Evolutionary conservation across 73 alveolate species (phyloP), one percentile per base, ranked within the genome.

Genomic region (Paramecium octaurelia): DNA sequence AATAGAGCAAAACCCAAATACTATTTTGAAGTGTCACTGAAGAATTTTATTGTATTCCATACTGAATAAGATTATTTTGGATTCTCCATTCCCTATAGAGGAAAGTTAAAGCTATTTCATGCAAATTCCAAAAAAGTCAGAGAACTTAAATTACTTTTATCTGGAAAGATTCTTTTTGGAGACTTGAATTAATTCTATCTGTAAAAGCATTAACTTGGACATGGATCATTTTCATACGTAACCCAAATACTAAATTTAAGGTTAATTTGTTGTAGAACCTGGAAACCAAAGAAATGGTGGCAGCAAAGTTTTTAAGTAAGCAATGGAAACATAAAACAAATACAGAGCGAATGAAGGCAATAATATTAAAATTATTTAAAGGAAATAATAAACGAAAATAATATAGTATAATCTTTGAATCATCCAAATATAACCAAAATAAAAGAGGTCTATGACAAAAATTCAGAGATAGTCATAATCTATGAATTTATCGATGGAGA

Each of bases 371-470:
- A 40, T 40, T 40, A 40, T 31, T 35, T 68, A 68, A 29, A 75
- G 88, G 88, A 75, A 10, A 42, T 42, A 29, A 35, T 75, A 24
- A 75, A 29, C 14, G 88, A 75, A 36, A 75, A 29, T 23, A 21
- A 10, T 35, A 75, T 75, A 3, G 58, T 75, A 34, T 38, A 42
- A 38, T 75, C 88, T 10, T 42, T 75, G 9, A 75, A 75, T 42
- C 88, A 75, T 38, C 88, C 88, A n/a, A 75, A 75, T 42, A 75
- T 75, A 35, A 75, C 46, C 69, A 75, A 75, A 38, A 10, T 75
- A 38, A 35, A 38, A 38, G 88, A 75, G 23, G 88, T 38, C 12
- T 75, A 35, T 38, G 59, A 75, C 20, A 75, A 38, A 12, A 75
- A 23, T 36, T 35, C 16, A 40, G 60, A 42, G 16, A 75, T 75